Evolutionary conservation across 345 rosid species (phyloP).

Genomic region (Physaria fendleri): DNA sequence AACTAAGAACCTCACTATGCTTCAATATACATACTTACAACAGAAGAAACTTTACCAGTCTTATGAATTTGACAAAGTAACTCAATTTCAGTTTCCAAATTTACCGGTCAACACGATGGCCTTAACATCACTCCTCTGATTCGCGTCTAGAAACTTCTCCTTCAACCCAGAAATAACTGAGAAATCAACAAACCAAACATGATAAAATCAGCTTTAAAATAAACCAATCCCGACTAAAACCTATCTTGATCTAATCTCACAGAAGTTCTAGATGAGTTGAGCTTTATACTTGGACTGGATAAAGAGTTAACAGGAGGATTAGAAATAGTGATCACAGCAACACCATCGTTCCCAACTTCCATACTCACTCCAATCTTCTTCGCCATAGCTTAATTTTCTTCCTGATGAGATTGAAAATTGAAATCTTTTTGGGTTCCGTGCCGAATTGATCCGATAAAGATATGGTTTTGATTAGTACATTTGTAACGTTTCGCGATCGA

Average conservation of each 20-base stretch:
- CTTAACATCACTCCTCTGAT: conserved; percentile 61
- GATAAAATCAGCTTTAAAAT: background rate
- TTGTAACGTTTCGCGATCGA: background rate
- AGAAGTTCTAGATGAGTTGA: background rate
- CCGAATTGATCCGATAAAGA: background rate
- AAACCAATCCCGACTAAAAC: background rate
- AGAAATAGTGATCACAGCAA: conserved; percentile 70
- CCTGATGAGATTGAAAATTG: background rate
- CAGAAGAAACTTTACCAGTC: conserved; percentile 42
- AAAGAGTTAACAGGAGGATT: conserved; percentile 97
- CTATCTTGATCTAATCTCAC: background rate
- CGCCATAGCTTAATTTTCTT: conserved; percentile 40
- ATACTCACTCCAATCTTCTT: conserved; percentile 43
- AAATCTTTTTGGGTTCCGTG: background rate
- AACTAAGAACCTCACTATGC: background rate
- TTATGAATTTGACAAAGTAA: conserved; percentile 41
- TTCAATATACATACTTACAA: background rate
- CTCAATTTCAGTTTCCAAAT: background rate
- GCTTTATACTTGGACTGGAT: conserved; percentile 53
- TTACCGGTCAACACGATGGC: conserved; percentile 84
- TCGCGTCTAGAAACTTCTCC: conserved; percentile 71
- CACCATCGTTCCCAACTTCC: conserved; percentile 85
- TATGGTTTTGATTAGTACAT: background rate
- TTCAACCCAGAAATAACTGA: conserved; percentile 67
- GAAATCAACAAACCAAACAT: background rate